Conservation (phyloP, 1,284 basidiomycete genomes). For the Inonotus hispidus region DNA sequence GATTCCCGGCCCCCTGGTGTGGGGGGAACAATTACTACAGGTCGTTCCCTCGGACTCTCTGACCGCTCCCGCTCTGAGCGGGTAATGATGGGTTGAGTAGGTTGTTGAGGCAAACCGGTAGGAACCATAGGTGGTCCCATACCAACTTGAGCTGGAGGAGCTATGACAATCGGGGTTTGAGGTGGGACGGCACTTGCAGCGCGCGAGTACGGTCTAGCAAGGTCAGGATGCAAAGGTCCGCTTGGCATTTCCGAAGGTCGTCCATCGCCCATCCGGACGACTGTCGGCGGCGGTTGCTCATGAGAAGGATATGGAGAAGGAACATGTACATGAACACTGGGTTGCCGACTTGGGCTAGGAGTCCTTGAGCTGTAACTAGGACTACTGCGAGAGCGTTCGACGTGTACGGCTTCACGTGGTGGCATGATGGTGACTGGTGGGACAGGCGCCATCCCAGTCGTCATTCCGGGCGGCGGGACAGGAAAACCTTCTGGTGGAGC, state of each 20-base stretch:
- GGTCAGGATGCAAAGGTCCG: background rate
- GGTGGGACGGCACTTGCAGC: background rate
- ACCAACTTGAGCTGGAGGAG: conserved; percentile 19
- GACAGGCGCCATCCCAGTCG: background rate
- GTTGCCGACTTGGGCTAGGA: background rate
- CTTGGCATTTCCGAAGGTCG: background rate
- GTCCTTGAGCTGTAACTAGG: background rate
- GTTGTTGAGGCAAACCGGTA: background rate
- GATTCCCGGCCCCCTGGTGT: background rate
- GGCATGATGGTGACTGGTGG: background rate
- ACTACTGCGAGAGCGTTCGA: background rate
- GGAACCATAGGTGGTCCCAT: conserved; percentile 2
- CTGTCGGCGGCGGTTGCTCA: background rate
- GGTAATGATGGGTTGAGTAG: conserved; percentile 5
- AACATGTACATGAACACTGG: conserved; percentile 5
- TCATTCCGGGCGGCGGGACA: conserved; percentile 3
- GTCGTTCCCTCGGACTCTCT: background rate
- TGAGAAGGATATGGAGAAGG: conserved; percentile 3
- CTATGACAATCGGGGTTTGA: conserved; percentile 23
- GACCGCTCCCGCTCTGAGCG: background rate
- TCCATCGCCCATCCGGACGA: background rate
- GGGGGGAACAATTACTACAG: conserved; percentile 3
- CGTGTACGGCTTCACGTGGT: background rate
- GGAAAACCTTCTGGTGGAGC: background rate
- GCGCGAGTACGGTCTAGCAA: background rate